Evolutionary conservation across 2,329 filamentous ascomycete species (phyloP).

Genomic region (Talaromyces sp.): DNA sequence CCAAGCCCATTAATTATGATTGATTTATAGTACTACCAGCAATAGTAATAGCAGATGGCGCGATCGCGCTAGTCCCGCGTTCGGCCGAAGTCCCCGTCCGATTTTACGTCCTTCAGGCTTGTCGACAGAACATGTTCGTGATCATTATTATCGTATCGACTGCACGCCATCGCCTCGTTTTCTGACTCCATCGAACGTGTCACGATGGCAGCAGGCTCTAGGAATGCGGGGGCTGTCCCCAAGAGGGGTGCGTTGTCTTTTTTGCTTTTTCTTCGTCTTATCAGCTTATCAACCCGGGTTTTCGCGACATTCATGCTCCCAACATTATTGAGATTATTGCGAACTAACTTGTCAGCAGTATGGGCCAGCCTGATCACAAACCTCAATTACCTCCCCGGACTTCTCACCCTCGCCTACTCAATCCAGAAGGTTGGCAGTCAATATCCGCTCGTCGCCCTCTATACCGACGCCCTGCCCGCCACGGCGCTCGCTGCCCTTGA

Average conservation of each 20-base stretch:
- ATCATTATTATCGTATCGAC: no score
- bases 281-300: neutral
- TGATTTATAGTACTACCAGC: no score
- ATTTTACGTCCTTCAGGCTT: no score
- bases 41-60: no score
- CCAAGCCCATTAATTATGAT: neutral
- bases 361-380: slow-evolving; percentile 89
- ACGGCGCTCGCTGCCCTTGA: slow-evolving; percentile 64
- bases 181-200: neutral
- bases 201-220: neutral
- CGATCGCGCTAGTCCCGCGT: no score
- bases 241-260: neutral
- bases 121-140: no score
- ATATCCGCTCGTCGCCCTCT: slow-evolving; percentile 77
- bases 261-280: neutral
- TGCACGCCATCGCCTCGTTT: neutral
- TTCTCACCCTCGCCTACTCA: slow-evolving; percentile 74
- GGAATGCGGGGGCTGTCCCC: neutral
- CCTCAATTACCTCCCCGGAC: slow-evolving; percentile 70
- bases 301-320: neutral
- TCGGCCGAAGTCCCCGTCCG: no score
- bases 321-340: neutral
- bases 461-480: slow-evolving; percentile 69
- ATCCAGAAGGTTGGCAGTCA: slow-evolving; percentile 60
- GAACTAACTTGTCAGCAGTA: slow-evolving; percentile 45